Evolutionary conservation across 176 grass and related monocot genomes (phyloP), one percentile per base, ranked within the genome.

Genomic region (Eragrostis nindensis): DNA sequence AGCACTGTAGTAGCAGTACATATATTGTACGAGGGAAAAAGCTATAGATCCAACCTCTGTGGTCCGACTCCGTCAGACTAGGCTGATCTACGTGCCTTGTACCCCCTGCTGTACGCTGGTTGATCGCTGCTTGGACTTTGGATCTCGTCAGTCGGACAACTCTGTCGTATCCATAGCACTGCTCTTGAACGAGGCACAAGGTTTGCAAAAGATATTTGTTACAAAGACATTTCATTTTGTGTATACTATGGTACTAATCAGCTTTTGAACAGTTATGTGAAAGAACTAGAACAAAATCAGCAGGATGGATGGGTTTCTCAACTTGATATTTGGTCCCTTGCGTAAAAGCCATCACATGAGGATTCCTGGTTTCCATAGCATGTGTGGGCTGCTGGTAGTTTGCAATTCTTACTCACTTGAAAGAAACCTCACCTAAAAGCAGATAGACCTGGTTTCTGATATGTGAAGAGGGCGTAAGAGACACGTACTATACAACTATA

Each of bases 251-350:
- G 36, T 42, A 57, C 24, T 16, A 17, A 62, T 15, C 13, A 63
- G 26, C 12, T 22, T 56, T 36, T 10, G 7, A 56, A 22, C 19
- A 56, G 10, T 13, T 11, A 57, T 57, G 15, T 15, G 27, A 22
- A 9, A 3, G 14, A 70, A 32, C 14, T 10, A 30, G 18, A n/a
- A 19, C 26, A 84, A 49, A 50, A 14, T 61, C 17, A 70, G 12
- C 24, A 47, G 17, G 15, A 26, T 13, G 12, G 25, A 21, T 41
- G 9, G 52, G 24, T 19, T 60, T n/a, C 63, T 43, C 41, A 40
- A 42, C 53, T 52, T 52, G 42, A 43, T 50, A 42, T 66, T 77
- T 84, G 52, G 15, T 77, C 47, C 52, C 52, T 84, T 47, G 82
- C 62, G 76, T 57, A 46, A 76, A 68, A 41, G 9, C 42, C 7